Evolutionary conservation across 2,329 filamentous ascomycete species (phyloP).

Genomic region (Beauveria asiatica): DNA sequence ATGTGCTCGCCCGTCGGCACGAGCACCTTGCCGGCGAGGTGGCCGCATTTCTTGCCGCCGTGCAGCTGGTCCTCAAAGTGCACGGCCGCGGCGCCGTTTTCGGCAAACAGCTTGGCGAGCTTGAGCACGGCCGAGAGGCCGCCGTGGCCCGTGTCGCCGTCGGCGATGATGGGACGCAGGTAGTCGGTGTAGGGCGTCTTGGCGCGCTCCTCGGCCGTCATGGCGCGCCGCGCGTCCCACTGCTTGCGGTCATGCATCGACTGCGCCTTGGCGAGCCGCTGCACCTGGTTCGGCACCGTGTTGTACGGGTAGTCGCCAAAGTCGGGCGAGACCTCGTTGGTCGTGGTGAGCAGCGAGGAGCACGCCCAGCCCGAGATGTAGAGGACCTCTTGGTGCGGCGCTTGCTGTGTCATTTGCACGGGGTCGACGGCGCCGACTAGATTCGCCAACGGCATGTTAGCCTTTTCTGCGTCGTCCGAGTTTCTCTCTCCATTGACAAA

Average conservation of each 20-base stretch:
- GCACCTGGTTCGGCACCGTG: conserved; percentile 95
- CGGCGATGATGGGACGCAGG: conserved; percentile 87
- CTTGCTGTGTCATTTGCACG: conserved; percentile 99
- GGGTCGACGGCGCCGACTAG: conserved; percentile 97
- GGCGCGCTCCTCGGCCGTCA: conserved; percentile 64
- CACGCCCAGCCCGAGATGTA: conserved; percentile 98
- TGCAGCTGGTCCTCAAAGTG: conserved; percentile 98
- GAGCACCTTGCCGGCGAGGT: conserved; percentile 90
- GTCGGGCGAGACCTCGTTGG: conserved; percentile 95
- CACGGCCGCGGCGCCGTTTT: conserved; percentile 91
- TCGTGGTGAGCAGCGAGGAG: conserved; percentile 83
- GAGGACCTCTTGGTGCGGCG: conserved; percentile 87
- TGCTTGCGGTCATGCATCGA: conserved; percentile 95
- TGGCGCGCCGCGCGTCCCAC: conserved; percentile 74
- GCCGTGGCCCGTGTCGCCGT: conserved; percentile 93
- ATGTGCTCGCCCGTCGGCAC: conserved; percentile 94
- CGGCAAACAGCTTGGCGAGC: conserved; percentile 92
- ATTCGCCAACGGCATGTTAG: background rate
- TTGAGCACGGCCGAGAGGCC: conserved; percentile 90
- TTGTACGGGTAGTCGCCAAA: conserved; percentile 99
- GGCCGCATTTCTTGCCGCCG: conserved; percentile 96
- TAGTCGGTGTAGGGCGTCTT: conserved; percentile 83
- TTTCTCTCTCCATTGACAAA: no score
- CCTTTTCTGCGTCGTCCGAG: background rate
- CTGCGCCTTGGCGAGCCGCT: conserved; percentile 92